Evolutionary conservation across 495 filamentous ascomycete genomes (phyloP).

Genomic region (Aspergillus egyptiacus): DNA sequence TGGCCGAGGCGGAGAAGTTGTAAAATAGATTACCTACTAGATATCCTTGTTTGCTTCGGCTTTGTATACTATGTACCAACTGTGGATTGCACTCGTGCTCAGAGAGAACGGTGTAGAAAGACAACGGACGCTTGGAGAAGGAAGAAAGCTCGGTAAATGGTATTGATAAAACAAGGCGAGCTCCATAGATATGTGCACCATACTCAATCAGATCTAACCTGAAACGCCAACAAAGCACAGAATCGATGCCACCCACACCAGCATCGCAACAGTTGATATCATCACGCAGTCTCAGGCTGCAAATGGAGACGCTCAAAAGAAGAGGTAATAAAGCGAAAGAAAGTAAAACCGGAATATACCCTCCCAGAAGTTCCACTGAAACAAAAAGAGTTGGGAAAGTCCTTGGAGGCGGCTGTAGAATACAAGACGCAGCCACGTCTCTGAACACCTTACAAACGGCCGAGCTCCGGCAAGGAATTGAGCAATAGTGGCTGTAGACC

Average conservation of each 20-base stretch:
- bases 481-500: no score
- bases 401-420: no score
- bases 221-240: constrained; percentile 5
- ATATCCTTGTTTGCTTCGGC: neutral
- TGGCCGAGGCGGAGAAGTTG: constrained; percentile 80
- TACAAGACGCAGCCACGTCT: no score
- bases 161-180: neutral
- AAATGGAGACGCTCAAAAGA: neutral
- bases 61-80: neutral
- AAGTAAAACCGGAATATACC: neutral
- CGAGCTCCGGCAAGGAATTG: no score
- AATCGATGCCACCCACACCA: neutral
- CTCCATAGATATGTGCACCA: neutral
- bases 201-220: constrained; percentile 2
- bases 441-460: no score
- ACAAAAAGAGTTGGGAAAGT: no score
- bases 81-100: no score
- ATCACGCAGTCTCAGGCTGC: neutral
- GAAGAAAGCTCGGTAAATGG: neutral
- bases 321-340: neutral
- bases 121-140: neutral
- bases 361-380: neutral
- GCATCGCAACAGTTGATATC: neutral
- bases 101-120: no score
- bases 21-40: constrained; percentile 26